Base-by-base conservation (phyloP, 805 yeast genomes). In the Suhomyces sp. region DNA sequence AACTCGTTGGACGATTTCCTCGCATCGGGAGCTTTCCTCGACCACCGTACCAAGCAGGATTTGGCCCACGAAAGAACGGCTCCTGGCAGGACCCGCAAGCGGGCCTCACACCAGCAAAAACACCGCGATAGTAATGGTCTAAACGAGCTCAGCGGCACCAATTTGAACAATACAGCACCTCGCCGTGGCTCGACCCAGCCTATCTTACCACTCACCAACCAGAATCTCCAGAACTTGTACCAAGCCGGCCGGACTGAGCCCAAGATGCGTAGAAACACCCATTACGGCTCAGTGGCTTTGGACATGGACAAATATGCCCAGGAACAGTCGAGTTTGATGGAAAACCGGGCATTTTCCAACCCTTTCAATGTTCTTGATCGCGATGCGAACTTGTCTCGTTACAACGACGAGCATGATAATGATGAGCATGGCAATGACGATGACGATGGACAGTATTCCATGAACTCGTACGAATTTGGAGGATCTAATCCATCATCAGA, bases 401-500 rank as follows among this genome's bases (percentile, higher is more conserved):
- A 44, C 12, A 53, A 54, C 26, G 54, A 57, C 27, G 53, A n/a
- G 12, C 22, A 41, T n/a, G 50, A 33, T 5, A 13, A 33, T 33
- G 17, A n/a, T 17, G 36, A 50, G 12, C 52, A 52, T 17, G 64
- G 48, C 40, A 67, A 69, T 51, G 56, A 57, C 8, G 58, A 56
- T 15, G 54, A 44, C 4, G 60, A 58, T 46, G 60, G 52, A 15
- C 24, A 47, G 6, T 47, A 49, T 42, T 48, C 50, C 17, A 19
- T 63, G 35, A 67, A 67, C 50, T 66, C 72, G 54, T 62, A 70
- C 50, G 78, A 73, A 54, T 77, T 76, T 59, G 80, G 80, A 12
- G 76, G 67, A 13, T 84, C 88, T n/a, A 84, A 84, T 60, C 90
- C 90, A 5, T 74, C 84, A 3, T 79, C 86, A 22, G 79, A 87